These are phyloP conservation scores for Ogataea henricii DNA, from an alignment of 805 yeast genomes.

Conservation along the genomic window DNA sequence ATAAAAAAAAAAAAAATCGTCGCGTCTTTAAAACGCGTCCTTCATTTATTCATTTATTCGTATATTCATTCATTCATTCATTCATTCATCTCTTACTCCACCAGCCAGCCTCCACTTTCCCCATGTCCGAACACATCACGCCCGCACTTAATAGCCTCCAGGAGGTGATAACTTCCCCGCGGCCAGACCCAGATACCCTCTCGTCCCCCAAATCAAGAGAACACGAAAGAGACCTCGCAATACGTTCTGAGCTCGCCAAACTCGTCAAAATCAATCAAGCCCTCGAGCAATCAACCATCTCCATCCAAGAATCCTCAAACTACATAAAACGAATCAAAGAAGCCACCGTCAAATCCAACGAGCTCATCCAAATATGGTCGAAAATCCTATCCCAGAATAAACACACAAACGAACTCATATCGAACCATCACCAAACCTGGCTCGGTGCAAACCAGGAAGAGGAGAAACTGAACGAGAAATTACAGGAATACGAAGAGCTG, in stretches of 20 bases:
- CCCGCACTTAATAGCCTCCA: constrained; percentile 16
- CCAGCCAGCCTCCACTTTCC: not conserved
- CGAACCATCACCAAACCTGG: constrained; percentile 21
- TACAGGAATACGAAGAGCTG: constrained; percentile 32
- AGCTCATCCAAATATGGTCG: constrained; percentile 59
- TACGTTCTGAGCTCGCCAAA: constrained; percentile 18
- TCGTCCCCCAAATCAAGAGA: constrained; percentile 11
- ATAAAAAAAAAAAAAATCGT: constrained; percentile 1
- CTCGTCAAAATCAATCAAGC: constrained; percentile 21
- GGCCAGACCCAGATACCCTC: not conserved
- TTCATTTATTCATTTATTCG: too few relatives aligned
- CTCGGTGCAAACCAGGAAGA: constrained; percentile 22
- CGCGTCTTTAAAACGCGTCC: too few relatives aligned
- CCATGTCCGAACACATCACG: constrained; percentile 21
- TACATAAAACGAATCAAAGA: constrained; percentile 20
- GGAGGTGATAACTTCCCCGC: constrained; percentile 13
- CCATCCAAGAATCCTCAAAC: constrained; percentile 21
- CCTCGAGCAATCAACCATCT: constrained; percentile 18
- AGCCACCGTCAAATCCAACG: constrained; percentile 22
- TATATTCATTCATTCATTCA: too few relatives aligned
- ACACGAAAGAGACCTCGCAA: constrained; percentile 16
- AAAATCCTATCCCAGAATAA: constrained; percentile 63
- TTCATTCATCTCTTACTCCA: too few relatives aligned
- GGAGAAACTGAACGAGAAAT: constrained; percentile 19
- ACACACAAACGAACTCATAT: constrained; percentile 50